These are phyloP conservation scores for Botrytis squamosa DNA, from an alignment of 2,329 filamentous ascomycete species.

Conservation along the genomic window DNA sequence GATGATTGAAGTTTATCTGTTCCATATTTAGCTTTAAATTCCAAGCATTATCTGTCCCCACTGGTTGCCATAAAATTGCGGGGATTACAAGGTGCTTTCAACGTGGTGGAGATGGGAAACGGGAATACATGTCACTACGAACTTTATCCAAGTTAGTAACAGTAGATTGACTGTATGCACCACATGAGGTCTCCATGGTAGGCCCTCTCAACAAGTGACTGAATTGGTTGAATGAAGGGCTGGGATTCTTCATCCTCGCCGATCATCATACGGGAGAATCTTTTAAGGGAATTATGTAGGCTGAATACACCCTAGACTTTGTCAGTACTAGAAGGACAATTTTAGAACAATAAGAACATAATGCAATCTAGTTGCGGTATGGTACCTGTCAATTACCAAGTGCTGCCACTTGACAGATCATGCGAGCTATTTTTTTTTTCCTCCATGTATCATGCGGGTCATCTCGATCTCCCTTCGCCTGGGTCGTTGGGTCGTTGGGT, in stretches of 20 bases:
- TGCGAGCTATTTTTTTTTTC: background rate
- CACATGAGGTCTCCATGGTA: background rate
- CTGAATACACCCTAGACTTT: background rate
- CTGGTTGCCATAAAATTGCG: background rate
- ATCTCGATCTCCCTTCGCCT: background rate
- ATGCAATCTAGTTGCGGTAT: background rate
- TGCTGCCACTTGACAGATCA: background rate
- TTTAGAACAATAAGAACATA: background rate
- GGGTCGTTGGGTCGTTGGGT: background rate
- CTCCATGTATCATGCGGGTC: background rate
- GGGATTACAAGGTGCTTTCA: background rate
- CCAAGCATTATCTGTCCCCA: background rate
- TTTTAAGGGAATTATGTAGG: background rate
- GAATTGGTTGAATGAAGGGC: background rate
- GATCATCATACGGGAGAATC: background rate
- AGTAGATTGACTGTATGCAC: background rate
- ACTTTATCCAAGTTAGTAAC: background rate
- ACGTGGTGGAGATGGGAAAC: background rate
- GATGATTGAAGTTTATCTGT: background rate
- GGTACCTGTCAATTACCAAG: background rate
- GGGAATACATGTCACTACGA: background rate
- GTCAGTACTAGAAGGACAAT: background rate
- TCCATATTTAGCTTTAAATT: background rate
- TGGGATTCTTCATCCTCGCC: background rate
- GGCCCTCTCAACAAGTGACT: background rate